Conservation (phyloP, 805 yeast genomes). For the Yarrowia sp. region DNA sequence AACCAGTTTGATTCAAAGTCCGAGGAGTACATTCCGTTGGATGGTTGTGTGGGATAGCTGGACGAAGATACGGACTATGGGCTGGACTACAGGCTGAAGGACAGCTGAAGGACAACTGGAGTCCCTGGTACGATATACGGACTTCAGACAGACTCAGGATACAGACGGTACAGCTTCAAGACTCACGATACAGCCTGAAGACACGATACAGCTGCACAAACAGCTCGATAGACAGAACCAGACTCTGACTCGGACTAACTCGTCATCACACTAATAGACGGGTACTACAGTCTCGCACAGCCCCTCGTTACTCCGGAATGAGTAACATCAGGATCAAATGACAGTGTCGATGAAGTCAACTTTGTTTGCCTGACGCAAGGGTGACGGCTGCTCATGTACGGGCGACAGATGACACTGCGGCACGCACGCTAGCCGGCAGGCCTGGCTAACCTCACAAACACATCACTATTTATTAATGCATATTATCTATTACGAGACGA, state of each 20-base stretch:
- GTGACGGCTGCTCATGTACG: not conserved
- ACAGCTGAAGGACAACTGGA: no score
- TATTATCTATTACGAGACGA: no score
- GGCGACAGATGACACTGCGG: no score
- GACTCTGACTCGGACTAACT: no score
- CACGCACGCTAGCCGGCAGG: no score
- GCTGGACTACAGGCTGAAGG: not conserved
- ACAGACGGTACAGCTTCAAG: not conserved
- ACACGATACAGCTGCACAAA: not conserved
- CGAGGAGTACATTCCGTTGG: conserved; percentile 25
- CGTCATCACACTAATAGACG: no score
- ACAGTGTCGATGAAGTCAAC: conserved; percentile 25
- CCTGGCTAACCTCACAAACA: no score
- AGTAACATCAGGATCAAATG: conserved; percentile 6
- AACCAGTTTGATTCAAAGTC: conserved; percentile 36
- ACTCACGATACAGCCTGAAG: not conserved
- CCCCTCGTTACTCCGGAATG: no score
- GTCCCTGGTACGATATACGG: not conserved
- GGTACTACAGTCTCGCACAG: not conserved
- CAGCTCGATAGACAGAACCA: no score
- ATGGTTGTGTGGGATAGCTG: conserved; percentile 13
- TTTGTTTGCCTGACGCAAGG: conserved; percentile 1
- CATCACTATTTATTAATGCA: no score
- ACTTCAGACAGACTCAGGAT: not conserved
- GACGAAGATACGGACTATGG: no score